Base-by-base conservation (phyloP, 371 early-diverging fungal species). In the Circinella minor region DNA sequence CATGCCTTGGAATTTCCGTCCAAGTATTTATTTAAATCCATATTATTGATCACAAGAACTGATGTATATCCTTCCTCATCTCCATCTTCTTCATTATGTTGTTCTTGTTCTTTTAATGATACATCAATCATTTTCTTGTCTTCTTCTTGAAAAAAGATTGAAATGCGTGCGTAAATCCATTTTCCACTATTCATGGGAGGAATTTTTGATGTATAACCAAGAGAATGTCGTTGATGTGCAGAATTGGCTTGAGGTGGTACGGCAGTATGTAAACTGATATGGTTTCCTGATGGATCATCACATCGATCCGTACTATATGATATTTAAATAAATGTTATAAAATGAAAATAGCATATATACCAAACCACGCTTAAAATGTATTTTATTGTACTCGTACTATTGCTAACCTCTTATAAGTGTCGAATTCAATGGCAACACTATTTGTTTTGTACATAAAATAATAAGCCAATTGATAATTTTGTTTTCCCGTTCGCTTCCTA, bases 381-480 rank as follows among this genome's bases (percentile, higher is more conserved):
- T 27, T 27, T 2, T 43, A 43, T 43, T n/a, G 34, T 5, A 34
- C 36, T 36, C n/a, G n/a, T n/a, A n/a, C n/a, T n/a, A n/a, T n/a
- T n/a, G 20, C 46, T 72, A 77, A 79, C 79, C 81, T 80, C 66
- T 80, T 61, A 64, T 88, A 86, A 3, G 86, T 88, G 71, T 88
- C 88, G 54, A 86, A 86, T 47, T 88, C 88, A 34, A 88, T 71
- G 7, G 87, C 88, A 18, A 88, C 49, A 49, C 88, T 85, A 51
- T 17, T 17, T 9, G 36, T 5, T 43, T n/a, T 36, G 59, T 8
- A 3, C 47, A 55, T 60, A 61, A 51, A 51, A 51, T 14, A 5
- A n/a, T 51, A n/a, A n/a, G n/a, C n/a, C 15, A 51, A 15, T 51
- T n/a, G 7, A 51, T n/a, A 15, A n/a, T 15, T 14, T 17, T 51